phyloP scores from a whole-genome alignment of 805 yeast species.

The Lipomyces starkeyi region DNA sequence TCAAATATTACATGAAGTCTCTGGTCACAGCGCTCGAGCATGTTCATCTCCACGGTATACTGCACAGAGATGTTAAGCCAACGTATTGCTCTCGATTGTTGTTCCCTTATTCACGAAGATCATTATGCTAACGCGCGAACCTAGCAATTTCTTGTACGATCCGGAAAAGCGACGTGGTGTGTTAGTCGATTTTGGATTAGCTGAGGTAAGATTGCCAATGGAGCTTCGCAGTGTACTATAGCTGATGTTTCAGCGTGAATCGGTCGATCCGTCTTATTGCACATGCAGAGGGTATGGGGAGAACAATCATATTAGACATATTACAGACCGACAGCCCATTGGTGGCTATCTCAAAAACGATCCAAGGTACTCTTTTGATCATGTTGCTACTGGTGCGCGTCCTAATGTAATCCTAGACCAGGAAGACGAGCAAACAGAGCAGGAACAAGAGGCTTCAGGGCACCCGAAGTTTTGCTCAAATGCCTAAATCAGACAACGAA shows the following conservation, averaged over 20 bases:
- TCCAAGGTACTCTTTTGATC: conserved; percentile 53
- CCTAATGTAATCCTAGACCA: conserved; percentile 47
- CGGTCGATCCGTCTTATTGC: conserved; percentile 34
- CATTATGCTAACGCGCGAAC: conserved; percentile 44
- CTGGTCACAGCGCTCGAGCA: conserved; percentile 74
- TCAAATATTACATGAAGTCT: conserved; percentile 79
- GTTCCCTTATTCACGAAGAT: conserved; percentile 24
- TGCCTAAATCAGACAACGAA: conserved; percentile 82
- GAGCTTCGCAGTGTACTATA: neutral
- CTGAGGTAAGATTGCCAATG: conserved; percentile 55
- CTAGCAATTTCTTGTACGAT: conserved; percentile 73
- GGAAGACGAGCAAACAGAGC: conserved; percentile 96
- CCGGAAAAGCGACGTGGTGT: conserved; percentile 74
- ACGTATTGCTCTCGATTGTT: conserved; percentile 50
- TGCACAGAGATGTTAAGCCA: conserved; percentile 93
- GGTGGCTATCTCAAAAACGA: conserved; percentile 87
- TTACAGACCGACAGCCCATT: conserved; percentile 46
- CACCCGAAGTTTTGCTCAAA: conserved; percentile 89
- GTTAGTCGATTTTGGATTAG: conserved; percentile 89
- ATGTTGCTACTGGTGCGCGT: neutral
- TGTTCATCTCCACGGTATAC: conserved; percentile 76
- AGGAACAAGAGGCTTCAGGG: conserved; percentile 93
- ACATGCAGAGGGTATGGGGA: conserved; percentile 31
- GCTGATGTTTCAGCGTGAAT: conserved; percentile 22
- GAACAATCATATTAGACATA: conserved; percentile 41